Evolutionary conservation across 1,284 basidiomycete genomes (phyloP).

Genomic region (Ceraceosorus guamensis): DNA sequence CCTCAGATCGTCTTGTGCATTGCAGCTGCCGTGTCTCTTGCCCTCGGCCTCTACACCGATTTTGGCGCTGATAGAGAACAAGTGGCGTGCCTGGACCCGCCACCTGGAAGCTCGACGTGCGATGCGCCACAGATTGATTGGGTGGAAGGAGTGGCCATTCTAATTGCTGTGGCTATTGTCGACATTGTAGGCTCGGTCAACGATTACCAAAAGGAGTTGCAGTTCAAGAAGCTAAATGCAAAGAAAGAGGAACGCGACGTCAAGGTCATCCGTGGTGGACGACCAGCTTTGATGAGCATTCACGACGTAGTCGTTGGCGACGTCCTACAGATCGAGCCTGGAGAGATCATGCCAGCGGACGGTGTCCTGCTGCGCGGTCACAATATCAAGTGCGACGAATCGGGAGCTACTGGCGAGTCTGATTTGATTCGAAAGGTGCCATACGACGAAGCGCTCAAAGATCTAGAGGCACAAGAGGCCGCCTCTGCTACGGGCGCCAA

Average conservation of each 20-base stretch:
- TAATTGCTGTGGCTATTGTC: conserved; percentile 66
- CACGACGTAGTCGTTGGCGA: conserved; percentile 90
- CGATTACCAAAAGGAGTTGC: conserved; percentile 94
- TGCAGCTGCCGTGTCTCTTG: conserved; percentile 84
- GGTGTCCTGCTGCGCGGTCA: conserved; percentile 87
- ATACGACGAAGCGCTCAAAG: conserved; percentile 67
- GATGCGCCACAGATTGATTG: conserved; percentile 60
- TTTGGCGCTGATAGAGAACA: conserved; percentile 64
- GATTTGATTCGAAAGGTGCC: conserved; percentile 85
- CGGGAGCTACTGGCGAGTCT: conserved; percentile 88
- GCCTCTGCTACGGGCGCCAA: conserved; percentile 54
- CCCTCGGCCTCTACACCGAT: conserved; percentile 87
- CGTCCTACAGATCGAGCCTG: conserved; percentile 82
- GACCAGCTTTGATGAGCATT: conserved; percentile 69
- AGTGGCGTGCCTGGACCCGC: conserved; percentile 51
- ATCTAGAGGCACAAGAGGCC: conserved; percentile 46
- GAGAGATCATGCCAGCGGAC: conserved; percentile 91
- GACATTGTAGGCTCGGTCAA: conserved; percentile 69
- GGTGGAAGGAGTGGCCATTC: conserved; percentile 97
- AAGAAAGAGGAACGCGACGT: conserved; percentile 91
- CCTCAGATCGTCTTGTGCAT: conserved; percentile 81
- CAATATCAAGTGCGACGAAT: conserved; percentile 92
- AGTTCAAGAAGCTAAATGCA: conserved; percentile 85
- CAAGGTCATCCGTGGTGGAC: conserved; percentile 79
- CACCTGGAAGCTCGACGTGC: conserved; percentile 33